A percentile compares a stretch with the other conserved stretches of the same genome.
These are phyloP conservation scores for Cyathus striatus DNA, from an alignment of 768 basidiomycete genomes.

Conservation along the genomic window DNA sequence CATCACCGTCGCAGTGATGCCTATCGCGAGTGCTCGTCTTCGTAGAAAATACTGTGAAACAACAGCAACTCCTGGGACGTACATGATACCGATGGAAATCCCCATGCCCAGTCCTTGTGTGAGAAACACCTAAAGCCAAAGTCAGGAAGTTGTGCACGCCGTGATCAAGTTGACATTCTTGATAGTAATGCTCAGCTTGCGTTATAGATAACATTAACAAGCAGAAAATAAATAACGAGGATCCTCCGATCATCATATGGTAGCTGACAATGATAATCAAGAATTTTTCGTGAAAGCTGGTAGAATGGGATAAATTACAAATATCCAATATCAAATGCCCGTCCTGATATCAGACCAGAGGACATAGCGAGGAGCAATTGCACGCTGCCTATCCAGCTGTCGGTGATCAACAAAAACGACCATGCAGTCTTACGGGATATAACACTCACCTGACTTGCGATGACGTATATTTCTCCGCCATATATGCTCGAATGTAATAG, in stretches of 20 bases:
- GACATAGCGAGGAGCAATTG: constrained; percentile 49
- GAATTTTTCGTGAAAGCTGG: not conserved
- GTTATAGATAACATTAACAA: constrained; percentile 28
- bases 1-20: constrained; percentile 37
- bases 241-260: constrained; percentile 14
- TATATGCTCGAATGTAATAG: constrained; percentile 16
- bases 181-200: constrained; percentile 10
- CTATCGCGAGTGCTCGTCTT: constrained; percentile 44
- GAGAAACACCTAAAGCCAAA: constrained; percentile 33
- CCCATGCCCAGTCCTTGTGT: constrained; percentile 39
- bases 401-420: not conserved
- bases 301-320: constrained; percentile 26
- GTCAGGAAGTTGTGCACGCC: constrained; percentile 6
- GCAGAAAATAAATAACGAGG: constrained; percentile 7
- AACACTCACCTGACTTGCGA: constrained; percentile 13
- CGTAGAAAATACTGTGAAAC: constrained; percentile 47
- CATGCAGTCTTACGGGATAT: not conserved
- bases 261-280: constrained; percentile 8
- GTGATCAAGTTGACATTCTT: not conserved
- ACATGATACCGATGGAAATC: constrained; percentile 30
- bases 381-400: constrained; percentile 45
- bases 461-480: constrained; percentile 12
- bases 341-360: constrained; percentile 39
- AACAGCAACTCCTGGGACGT: constrained; percentile 17
- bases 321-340: constrained; percentile 47